A percentile compares a stretch with the other conserved stretches of the same genome.
Evolutionary conservation across 2,329 filamentous ascomycete species (phyloP).

Genomic region (Aureobasidium sp.): DNA sequence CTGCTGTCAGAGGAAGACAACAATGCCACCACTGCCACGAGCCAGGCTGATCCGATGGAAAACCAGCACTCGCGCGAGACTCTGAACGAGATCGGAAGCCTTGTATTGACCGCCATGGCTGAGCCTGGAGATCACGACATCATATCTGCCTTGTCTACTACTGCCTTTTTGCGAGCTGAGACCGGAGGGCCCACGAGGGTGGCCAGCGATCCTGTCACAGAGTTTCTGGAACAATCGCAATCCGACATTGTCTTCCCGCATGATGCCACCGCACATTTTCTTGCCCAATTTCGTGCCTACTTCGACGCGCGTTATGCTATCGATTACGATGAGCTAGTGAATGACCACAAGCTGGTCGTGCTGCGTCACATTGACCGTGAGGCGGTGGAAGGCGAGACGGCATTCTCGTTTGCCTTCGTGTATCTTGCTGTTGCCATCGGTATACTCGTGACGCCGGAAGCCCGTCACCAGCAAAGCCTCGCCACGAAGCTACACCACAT

Average conservation of each 20-base stretch:
- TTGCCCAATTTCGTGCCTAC: background rate
- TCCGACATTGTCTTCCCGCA: background rate
- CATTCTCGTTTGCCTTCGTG: background rate
- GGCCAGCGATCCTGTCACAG: background rate
- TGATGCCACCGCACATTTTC: background rate
- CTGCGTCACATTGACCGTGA: background rate
- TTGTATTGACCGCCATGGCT: slow-evolving; percentile 1
- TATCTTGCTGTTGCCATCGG: slow-evolving; percentile 6
- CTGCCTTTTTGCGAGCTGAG: background rate
- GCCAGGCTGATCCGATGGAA: background rate
- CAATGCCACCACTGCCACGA: background rate
- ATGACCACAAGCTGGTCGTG: background rate
- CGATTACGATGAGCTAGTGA: background rate
- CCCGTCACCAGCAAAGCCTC: background rate
- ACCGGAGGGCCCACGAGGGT: background rate
- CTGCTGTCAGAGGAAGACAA: background rate
- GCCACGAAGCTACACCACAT: background rate
- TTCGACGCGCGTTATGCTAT: background rate
- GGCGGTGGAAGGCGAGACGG: background rate
- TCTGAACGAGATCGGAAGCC: background rate
- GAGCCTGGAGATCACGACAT: slow-evolving; percentile 4
- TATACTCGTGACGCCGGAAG: background rate
- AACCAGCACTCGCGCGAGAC: background rate
- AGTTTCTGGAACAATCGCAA: background rate
- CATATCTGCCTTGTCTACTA: background rate